Evolutionary conservation across 345 rosid genomes (phyloP).

Genomic region (Salix arbutifolia): DNA sequence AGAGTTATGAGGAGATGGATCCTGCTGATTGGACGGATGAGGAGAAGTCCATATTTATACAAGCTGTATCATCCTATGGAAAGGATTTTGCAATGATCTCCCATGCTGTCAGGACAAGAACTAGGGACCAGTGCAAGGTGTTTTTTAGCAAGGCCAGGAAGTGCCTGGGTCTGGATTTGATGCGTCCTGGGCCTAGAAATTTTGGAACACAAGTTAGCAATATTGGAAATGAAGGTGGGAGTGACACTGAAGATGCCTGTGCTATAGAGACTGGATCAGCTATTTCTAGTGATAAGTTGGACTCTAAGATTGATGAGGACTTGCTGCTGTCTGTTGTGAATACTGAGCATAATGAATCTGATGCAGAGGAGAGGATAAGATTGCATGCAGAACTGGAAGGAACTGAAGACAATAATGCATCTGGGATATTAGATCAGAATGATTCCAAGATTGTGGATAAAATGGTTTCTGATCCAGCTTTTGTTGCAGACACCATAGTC

Average conservation of each 20-base stretch:
- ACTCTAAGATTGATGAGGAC: conserved; percentile 37
- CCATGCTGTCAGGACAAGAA: conserved; percentile 57
- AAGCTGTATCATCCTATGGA: conserved; percentile 69
- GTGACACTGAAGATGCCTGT: conserved; percentile 69
- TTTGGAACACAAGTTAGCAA: conserved; percentile 43
- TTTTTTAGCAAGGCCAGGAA: conserved; percentile 91
- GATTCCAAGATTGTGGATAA: conserved; percentile 30
- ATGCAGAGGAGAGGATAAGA: conserved; percentile 15
- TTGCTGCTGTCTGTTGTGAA: conserved; percentile 25
- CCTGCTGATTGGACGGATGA: conserved; percentile 86
- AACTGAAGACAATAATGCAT: conserved; percentile 36
- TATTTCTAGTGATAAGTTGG: conserved; percentile 38
- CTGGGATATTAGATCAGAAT: conserved; percentile 16
- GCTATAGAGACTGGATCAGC: conserved; percentile 48
- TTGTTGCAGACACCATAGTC: conserved; percentile 18
- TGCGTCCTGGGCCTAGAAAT: conserved; percentile 43
- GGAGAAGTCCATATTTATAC: conserved; percentile 70
- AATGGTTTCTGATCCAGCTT: conserved; percentile 26
- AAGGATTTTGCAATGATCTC: conserved; percentile 81
- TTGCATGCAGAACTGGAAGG: conserved; percentile 31
- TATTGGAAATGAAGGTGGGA: conserved; percentile 67
- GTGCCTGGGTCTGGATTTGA: conserved; percentile 76
- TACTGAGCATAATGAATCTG: conserved; percentile 33
- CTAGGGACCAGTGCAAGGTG: conserved; percentile 80
- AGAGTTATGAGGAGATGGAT: conserved; percentile 87